A percentile compares a stretch with the other conserved stretches of the same genome.
Evolutionary conservation across 1,284 basidiomycete genomes (phyloP).

Genomic region (Marasmius tenuissimus): DNA sequence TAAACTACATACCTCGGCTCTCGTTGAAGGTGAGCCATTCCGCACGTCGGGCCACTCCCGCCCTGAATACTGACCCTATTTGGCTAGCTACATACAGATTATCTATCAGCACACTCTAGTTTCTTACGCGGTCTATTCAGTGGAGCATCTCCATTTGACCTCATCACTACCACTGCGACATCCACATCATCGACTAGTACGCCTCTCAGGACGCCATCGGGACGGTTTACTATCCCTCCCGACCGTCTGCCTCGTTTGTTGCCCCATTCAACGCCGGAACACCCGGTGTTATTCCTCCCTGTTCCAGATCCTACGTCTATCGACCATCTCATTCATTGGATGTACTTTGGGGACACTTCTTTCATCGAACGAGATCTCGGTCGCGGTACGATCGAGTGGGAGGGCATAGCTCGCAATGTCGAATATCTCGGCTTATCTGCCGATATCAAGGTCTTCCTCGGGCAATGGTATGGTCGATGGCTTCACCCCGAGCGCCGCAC

Average conservation of each 20-base stretch:
- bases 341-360: conserved; percentile 69
- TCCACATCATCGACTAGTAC: conserved; percentile 22
- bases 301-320: conserved; percentile 75
- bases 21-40: conserved; percentile 54
- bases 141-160: conserved; percentile 60
- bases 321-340: conserved; percentile 71
- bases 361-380: conserved; percentile 62
- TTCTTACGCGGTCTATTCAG: conserved; percentile 68
- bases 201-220: conserved; percentile 23
- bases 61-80: conserved; percentile 12
- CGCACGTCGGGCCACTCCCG: neutral
- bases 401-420: conserved; percentile 77
- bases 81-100: conserved; percentile 68
- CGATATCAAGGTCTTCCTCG: conserved; percentile 69
- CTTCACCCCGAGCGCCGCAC: conserved; percentile 34
- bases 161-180: conserved; percentile 35
- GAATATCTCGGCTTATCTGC: conserved; percentile 72
- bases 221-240: conserved; percentile 38
- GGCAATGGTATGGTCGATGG: conserved; percentile 63
- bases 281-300: conserved; percentile 72
- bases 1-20: conserved; percentile 52
- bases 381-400: conserved; percentile 65
- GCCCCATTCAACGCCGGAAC: conserved; percentile 53
- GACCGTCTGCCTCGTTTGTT: conserved; percentile 65
- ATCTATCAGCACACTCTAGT: conserved; percentile 70